Evolutionary conservation across 768 basidiomycete species (phyloP).

Genomic region (Hygrophoropsis aurantiaca): DNA sequence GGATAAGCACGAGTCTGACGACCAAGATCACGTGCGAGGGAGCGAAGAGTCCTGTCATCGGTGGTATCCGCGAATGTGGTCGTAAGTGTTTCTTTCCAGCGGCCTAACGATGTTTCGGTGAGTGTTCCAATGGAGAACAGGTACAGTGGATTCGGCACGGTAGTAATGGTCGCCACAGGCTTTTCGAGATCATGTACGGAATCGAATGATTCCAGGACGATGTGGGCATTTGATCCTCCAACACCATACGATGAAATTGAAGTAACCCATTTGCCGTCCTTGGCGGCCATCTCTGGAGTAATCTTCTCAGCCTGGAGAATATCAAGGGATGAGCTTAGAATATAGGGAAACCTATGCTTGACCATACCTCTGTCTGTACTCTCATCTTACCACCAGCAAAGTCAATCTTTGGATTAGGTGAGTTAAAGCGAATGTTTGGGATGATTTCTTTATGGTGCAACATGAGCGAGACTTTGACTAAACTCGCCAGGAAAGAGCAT

Average conservation of each 20-base stretch:
- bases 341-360: neutral
- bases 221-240: constrained; percentile 33
- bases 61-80: constrained; percentile 14
- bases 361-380: constrained; percentile 18
- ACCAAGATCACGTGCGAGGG: constrained; percentile 24
- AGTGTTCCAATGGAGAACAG: constrained; percentile 27
- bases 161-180: neutral
- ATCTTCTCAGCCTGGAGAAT: constrained; percentile 18
- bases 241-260: constrained; percentile 34
- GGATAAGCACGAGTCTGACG: constrained; percentile 30
- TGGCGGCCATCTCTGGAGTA: constrained; percentile 26
- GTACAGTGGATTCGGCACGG: constrained; percentile 17
- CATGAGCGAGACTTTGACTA: constrained; percentile 34
- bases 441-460: constrained; percentile 27
- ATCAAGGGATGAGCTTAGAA: neutral
- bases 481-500: constrained; percentile 33
- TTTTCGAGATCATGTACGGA: constrained; percentile 11
- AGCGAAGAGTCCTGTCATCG: constrained; percentile 23
- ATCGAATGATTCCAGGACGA: constrained; percentile 28
- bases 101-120: constrained; percentile 22
- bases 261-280: constrained; percentile 27
- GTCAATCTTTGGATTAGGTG: constrained; percentile 26
- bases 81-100: constrained; percentile 23
- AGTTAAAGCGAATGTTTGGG: constrained; percentile 25
- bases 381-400: constrained; percentile 23